A percentile compares a stretch with the other conserved stretches of the same genome.
phyloP scores from a whole-genome alignment of 768 basidiomycete genomes.

The Scleroderma citrinum region DNA sequence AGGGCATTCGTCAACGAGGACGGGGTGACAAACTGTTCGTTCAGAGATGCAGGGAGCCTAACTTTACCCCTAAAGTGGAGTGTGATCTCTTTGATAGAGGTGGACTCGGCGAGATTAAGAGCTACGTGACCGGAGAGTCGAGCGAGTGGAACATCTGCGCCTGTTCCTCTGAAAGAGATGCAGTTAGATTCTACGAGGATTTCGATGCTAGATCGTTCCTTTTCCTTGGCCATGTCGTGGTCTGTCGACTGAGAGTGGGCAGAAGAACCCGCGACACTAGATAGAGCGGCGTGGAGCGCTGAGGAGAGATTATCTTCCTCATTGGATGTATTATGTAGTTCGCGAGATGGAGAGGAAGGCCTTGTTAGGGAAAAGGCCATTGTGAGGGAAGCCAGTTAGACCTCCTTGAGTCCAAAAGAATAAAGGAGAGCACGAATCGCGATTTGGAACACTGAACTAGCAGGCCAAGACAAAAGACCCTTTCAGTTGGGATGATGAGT shows the following conservation, averaged over 20 bases:
- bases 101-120: constrained; percentile 74
- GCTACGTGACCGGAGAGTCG: constrained; percentile 77
- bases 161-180: constrained; percentile 71
- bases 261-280: constrained; percentile 19
- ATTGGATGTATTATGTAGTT: constrained; percentile 20
- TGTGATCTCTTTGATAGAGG: constrained; percentile 77
- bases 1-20: constrained; percentile 4
- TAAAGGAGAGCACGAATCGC: constrained; percentile 1
- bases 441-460: background rate
- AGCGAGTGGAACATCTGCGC: constrained; percentile 78
- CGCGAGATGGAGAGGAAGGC: constrained; percentile 27
- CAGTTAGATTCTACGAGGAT: constrained; percentile 68
- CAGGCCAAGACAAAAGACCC: background rate
- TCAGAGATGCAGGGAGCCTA: constrained; percentile 50
- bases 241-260: constrained; percentile 15
- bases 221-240: constrained; percentile 40
- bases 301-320: constrained; percentile 32
- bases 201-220: constrained; percentile 56
- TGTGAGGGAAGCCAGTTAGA: constrained; percentile 6
- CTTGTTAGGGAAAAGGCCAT: constrained; percentile 33
- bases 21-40: constrained; percentile 51
- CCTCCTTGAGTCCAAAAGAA: background rate
- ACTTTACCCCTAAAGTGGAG: constrained; percentile 84
- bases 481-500: background rate
- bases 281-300: constrained; percentile 35